phyloP scores from a whole-genome alignment of 371 early-diverging fungal genomes.

The Fennellomyces sp. region DNA sequence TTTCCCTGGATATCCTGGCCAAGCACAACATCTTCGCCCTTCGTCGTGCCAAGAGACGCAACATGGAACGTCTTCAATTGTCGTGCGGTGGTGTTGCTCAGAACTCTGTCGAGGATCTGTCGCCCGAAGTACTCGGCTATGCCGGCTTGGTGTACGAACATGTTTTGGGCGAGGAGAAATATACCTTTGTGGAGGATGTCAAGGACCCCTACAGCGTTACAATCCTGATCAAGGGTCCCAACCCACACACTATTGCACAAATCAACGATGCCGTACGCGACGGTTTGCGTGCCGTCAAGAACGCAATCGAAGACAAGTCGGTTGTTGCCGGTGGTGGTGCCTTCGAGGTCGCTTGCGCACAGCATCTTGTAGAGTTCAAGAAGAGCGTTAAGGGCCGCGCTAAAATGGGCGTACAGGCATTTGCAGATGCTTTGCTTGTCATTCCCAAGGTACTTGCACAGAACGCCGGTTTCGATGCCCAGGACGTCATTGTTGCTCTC shows the following conservation, averaged over 20 bases:
- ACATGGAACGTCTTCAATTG: constrained; percentile 99
- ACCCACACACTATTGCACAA: constrained; percentile 93
- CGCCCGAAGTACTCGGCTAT: constrained; percentile 88
- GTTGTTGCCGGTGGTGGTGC: constrained; percentile 98
- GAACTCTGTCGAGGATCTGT: constrained; percentile 97
- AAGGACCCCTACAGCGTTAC: constrained; percentile 94
- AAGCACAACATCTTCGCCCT: constrained; percentile 98
- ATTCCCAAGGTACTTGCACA: constrained; percentile 97
- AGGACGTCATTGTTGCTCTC: constrained; percentile 93
- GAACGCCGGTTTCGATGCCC: constrained; percentile 97
- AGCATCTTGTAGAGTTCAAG: constrained; percentile 87
- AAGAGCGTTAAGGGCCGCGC: constrained; percentile 91
- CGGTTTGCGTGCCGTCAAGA: constrained; percentile 97
- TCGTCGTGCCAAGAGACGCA: constrained; percentile 99
- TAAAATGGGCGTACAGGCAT: constrained; percentile 96
- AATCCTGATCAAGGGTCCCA: constrained; percentile 97
- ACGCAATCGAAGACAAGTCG: constrained; percentile 92
- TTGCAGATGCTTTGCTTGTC: constrained; percentile 94
- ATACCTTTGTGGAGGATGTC: constrained; percentile 99
- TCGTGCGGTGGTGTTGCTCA: constrained; percentile 98
- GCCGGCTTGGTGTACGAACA: constrained; percentile 97
- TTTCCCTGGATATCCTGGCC: constrained; percentile 97
- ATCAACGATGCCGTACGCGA: constrained; percentile 98
- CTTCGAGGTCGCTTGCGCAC: constrained; percentile 88
- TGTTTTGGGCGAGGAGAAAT: constrained; percentile 98